These are phyloP conservation scores for Pulicaria dysenterica DNA, from an alignment of 129 eudicot genomes.

Conservation along the genomic window DNA sequence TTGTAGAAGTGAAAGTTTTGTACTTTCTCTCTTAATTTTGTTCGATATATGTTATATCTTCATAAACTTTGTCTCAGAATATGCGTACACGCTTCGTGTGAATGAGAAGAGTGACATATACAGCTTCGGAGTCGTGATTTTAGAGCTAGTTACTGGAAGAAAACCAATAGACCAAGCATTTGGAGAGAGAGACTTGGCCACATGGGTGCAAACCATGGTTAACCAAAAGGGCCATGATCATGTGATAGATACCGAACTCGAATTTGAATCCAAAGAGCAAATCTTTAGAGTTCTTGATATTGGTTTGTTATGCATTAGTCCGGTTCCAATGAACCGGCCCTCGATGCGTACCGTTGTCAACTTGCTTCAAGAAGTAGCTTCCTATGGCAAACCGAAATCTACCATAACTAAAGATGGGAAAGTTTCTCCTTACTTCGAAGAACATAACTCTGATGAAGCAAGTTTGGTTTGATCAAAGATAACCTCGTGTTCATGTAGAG, in stretches of 20 bases:
- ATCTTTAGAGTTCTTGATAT: conserved; percentile 64
- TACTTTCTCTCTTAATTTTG: no score
- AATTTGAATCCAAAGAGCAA: conserved; percentile 52
- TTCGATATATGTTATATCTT: neutral
- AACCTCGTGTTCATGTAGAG: neutral
- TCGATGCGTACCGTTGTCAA: conserved; percentile 84
- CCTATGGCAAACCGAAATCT: conserved; percentile 30
- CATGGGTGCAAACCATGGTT: conserved; percentile 62
- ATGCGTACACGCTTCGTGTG: conserved; percentile 88
- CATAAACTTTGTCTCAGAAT: conserved; percentile 45
- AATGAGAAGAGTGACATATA: conserved; percentile 91
- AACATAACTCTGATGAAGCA: conserved; percentile 42
- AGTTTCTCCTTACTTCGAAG: conserved; percentile 40
- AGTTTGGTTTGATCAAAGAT: conserved; percentile 29
- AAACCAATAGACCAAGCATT: conserved; percentile 59
- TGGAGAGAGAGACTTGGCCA: conserved; percentile 70
- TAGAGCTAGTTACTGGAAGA: conserved; percentile 82
- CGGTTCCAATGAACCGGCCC: conserved; percentile 75
- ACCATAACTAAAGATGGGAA: conserved; percentile 37
- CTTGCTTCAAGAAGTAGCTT: conserved; percentile 58
- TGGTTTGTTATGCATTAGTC: conserved; percentile 63
- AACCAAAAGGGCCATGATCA: conserved; percentile 58
- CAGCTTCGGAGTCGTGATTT: conserved; percentile 85
- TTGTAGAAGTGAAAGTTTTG: no score
- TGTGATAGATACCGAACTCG: conserved; percentile 61